These are phyloP conservation scores for Leishmania mexicana DNA, from an alignment of 208 protist genomes.

Conservation along the genomic window DNA sequence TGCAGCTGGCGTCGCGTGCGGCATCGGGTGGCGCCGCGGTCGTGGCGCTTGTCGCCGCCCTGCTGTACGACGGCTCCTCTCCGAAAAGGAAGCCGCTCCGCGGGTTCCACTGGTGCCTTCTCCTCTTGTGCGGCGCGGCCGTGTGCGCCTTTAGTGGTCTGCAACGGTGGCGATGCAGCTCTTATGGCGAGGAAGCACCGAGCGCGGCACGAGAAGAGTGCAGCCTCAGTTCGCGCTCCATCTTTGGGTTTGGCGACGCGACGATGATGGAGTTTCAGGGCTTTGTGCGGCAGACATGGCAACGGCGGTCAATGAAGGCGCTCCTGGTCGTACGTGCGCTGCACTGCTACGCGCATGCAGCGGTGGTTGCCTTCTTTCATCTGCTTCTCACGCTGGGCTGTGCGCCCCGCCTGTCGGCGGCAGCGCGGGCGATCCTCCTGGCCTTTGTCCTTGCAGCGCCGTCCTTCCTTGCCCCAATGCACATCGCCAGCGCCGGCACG, in stretches of 20 bases:
- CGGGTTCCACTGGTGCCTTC: slow-evolving; percentile 3
- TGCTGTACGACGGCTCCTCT: slow-evolving; percentile 21
- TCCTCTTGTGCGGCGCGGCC: neutral
- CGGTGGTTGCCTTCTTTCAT: slow-evolving; percentile 11
- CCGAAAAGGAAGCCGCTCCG: neutral
- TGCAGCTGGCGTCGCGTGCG: neutral
- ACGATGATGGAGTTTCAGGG: slow-evolving; percentile 10
- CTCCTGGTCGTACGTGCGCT: slow-evolving; percentile 36
- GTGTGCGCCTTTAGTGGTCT: slow-evolving; percentile 1
- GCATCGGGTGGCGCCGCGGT: neutral
- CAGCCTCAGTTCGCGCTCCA: neutral
- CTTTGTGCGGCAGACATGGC: slow-evolving; percentile 55
- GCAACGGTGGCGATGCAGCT: slow-evolving; percentile 4
- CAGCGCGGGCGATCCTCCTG: slow-evolving; percentile 9
- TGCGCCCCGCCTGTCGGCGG: slow-evolving; percentile 12
- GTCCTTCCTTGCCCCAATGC: slow-evolving; percentile 10
- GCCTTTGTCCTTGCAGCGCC: slow-evolving; percentile 14
- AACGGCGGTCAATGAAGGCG: slow-evolving; percentile 57
- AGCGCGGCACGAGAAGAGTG: slow-evolving; percentile 2
- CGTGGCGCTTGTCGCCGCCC: slow-evolving; percentile 10
- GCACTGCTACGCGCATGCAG: slow-evolving; percentile 27
- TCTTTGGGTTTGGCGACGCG: neutral
- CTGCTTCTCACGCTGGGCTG: slow-evolving; percentile 21
- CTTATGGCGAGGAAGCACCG: neutral
- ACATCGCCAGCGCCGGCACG: neutral